Evolutionary conservation across 2,329 filamentous ascomycete genomes (phyloP), one percentile per base, ranked within the genome.

Genomic region (Aschersonia sp.): DNA sequence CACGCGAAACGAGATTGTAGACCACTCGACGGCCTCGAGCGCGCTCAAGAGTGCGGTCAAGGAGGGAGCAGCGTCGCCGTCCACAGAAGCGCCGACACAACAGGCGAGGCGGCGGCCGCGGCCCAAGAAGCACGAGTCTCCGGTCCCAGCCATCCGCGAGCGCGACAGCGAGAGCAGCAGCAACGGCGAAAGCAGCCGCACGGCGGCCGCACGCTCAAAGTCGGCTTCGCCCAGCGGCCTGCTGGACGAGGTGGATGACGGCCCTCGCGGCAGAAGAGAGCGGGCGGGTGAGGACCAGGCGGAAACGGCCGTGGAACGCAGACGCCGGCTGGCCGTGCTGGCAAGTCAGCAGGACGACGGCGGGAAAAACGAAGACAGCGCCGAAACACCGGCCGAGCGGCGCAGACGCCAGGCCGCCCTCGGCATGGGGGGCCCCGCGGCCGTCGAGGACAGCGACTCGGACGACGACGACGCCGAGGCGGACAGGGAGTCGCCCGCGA

Each of bases 381-480:
- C 67, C 35, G 85, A 89, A 64, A 88, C 84, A 0, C 81, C 83
- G 0, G 85, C 85, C 0, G 86, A 90, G 62, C 72, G 82, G 49
- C 74, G 83, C 41, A 71, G 86, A 47, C 76, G 86, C 55, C 79
- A 87, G 56, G 84, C 84, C 1, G 86, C 85, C 1, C 66, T 90
- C 2, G 84, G 85, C 8, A 69, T 84, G 51, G 64, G 67, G 12
- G 58, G 62, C 6, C 62, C 60, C 2, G 64, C 60, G 0, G 68
- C 67, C 14, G 71, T 68, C 43, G 70, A 71, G 48, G 69, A 70
- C 47, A 76, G 70, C 48, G 72, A 81, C 35, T 64, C 58, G 31
- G 64, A 66, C 30, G 79, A 81, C 30, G 79, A 81, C 30, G 77
- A 79, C 50, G 73, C 78, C 22, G 22, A 22, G 52, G 73, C 67